A percentile compares a stretch with the other conserved stretches of the same genome.
phyloP scores from a whole-genome alignment of 129 eudicot species.

The Centrapalus pauciflorus region DNA sequence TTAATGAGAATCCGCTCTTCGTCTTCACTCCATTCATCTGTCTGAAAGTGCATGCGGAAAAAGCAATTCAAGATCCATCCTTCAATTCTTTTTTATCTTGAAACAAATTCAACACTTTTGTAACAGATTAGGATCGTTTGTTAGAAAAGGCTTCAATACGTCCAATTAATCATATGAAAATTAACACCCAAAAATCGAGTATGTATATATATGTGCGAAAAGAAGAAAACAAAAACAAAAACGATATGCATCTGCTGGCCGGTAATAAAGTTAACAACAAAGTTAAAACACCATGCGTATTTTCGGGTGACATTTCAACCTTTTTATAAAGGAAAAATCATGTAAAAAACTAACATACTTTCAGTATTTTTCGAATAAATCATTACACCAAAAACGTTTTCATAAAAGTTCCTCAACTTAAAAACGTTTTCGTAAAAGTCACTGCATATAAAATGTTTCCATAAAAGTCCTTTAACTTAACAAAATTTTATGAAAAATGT shows the following conservation, averaged over 20 bases:
- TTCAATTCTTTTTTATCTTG: not conserved
- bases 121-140: not conserved
- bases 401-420: no score
- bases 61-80: not conserved
- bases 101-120: constrained; percentile 9
- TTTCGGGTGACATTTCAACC: not conserved
- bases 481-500: no score
- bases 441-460: no score
- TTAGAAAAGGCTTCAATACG: not conserved
- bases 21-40: constrained; percentile 56
- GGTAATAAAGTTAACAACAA: no score
- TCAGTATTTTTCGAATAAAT: no score
- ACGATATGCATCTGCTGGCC: no score
- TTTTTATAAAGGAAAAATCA: no score
- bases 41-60: constrained; percentile 22
- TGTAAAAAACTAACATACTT: no score
- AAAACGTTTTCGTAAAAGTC: no score
- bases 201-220: no score
- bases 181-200: not conserved
- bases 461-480: no score
- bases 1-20: constrained; percentile 55
- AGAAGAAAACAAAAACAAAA: not conserved
- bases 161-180: constrained; percentile 9
- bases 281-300: not conserved
- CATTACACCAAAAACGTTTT: no score